Evolutionary conservation across 331 rosid species (phyloP).

Genomic region (Cydonia oblonga): DNA sequence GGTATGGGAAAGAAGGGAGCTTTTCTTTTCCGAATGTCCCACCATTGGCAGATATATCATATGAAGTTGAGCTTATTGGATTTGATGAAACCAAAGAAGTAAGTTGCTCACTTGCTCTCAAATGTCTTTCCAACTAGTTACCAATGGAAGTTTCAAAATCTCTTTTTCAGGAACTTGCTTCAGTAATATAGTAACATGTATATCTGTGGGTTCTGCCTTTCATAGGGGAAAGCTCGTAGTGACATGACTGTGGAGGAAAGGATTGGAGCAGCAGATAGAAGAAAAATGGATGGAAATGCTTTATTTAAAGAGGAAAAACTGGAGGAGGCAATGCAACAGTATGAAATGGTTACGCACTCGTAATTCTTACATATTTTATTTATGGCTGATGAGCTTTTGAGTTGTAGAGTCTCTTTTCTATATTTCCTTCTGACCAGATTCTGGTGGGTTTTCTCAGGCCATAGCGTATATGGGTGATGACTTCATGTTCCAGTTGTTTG

Average conservation of each 20-base stretch:
- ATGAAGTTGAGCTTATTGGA: conserved; percentile 91
- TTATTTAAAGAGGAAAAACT: conserved; percentile 72
- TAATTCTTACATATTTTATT: conserved; percentile 19
- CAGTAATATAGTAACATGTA: conserved; percentile 19
- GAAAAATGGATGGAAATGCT: conserved; percentile 92
- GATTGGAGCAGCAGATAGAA: conserved; percentile 74
- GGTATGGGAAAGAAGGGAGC: conserved; percentile 70
- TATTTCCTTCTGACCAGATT: background rate
- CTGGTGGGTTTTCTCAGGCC: conserved; percentile 39
- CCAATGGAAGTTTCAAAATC: background rate
- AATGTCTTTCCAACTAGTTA: background rate
- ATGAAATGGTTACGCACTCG: conserved; percentile 73
- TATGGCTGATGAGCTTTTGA: background rate
- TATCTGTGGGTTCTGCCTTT: background rate
- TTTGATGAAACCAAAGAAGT: conserved; percentile 86
- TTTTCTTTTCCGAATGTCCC: conserved; percentile 91
- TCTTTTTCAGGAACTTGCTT: background rate
- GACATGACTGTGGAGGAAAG: conserved; percentile 97
- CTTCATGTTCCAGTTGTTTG: conserved; percentile 94
- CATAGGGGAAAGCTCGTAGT: conserved; percentile 78
- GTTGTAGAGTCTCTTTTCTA: background rate
- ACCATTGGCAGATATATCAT: conserved; percentile 73
- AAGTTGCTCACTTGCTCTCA: conserved; percentile 19
- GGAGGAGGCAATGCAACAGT: conserved; percentile 97
- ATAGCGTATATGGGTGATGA: conserved; percentile 92